Conservation (phyloP, 306 rosid genomes). For the Quercus robur region DNA sequence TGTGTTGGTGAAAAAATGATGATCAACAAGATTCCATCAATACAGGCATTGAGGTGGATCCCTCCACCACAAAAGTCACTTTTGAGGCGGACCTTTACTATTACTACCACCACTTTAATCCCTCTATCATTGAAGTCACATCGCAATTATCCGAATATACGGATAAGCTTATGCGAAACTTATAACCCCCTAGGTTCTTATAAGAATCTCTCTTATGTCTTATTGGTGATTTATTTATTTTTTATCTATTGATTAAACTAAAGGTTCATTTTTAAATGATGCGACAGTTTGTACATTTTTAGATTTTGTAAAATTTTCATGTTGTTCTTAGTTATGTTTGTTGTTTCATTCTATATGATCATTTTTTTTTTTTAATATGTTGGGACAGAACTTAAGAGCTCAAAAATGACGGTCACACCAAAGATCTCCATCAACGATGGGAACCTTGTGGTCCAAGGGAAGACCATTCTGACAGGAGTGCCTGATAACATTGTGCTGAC, state of each 20-base stretch:
- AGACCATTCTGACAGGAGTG: slow-evolving; percentile 75
- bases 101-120: background rate
- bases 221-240: background rate
- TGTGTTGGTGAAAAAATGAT: slow-evolving; percentile 7
- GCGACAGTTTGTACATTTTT: no score
- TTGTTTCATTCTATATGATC: background rate
- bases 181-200: slow-evolving; percentile 20
- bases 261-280: no score
- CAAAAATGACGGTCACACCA: slow-evolving; percentile 78
- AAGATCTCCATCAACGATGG: slow-evolving; percentile 61
- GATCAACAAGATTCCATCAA: slow-evolving; percentile 13
- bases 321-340: background rate
- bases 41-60: background rate
- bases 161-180: background rate
- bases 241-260: no score
- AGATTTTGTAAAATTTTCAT: no score
- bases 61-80: background rate
- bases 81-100: background rate
- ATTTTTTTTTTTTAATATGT: background rate
- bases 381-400: slow-evolving; percentile 33
- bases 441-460: slow-evolving; percentile 84
- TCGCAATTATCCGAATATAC: background rate
- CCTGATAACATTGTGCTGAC: slow-evolving; percentile 76
- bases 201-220: background rate
- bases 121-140: background rate